phyloP scores from a whole-genome alignment of 2,329 filamentous ascomycete genomes.

The Lasiodiplodia hormozganensis region DNA sequence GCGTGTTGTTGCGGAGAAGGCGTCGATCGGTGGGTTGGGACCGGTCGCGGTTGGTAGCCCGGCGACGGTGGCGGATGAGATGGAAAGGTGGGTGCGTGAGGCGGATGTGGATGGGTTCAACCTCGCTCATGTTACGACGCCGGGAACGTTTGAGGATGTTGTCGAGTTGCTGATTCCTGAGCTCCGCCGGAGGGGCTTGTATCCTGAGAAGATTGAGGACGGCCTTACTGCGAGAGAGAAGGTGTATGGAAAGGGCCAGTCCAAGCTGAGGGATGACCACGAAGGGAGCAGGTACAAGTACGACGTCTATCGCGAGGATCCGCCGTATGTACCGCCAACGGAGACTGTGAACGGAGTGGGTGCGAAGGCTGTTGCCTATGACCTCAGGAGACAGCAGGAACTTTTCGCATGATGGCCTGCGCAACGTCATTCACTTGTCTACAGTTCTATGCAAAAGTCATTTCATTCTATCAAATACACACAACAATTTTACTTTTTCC shows the following conservation, averaged over 20 bases:
- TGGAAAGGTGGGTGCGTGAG: slow-evolving; percentile 55
- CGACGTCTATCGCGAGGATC: slow-evolving; percentile 64
- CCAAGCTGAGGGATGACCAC: slow-evolving; percentile 64
- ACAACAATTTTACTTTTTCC: no score
- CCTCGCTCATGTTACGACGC: slow-evolving; percentile 52
- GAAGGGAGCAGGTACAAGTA: slow-evolving; percentile 67
- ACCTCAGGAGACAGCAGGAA: slow-evolving; percentile 20
- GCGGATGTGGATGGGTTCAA: slow-evolving; percentile 49
- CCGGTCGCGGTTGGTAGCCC: slow-evolving; percentile 48
- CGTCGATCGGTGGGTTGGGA: slow-evolving; percentile 37
- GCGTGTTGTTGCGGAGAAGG: slow-evolving; percentile 40
- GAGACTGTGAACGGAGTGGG: background rate
- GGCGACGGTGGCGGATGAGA: slow-evolving; percentile 53
- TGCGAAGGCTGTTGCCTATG: slow-evolving; percentile 7
- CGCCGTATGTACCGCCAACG: slow-evolving; percentile 38
- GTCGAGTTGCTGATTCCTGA: slow-evolving; percentile 48
- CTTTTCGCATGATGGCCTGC: background rate
- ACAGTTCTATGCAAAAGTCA: slow-evolving; percentile 6
- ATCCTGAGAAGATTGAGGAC: slow-evolving; percentile 37
- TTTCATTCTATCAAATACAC: background rate
- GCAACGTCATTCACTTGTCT: no score
- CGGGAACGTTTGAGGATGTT: slow-evolving; percentile 49
- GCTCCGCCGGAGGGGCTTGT: slow-evolving; percentile 43
- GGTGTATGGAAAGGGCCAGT: slow-evolving; percentile 67
- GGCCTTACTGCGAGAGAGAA: slow-evolving; percentile 58